These are phyloP conservation scores for Vaccinium myrtillus DNA, from an alignment of 148 eudicot species.

Conservation along the genomic window DNA sequence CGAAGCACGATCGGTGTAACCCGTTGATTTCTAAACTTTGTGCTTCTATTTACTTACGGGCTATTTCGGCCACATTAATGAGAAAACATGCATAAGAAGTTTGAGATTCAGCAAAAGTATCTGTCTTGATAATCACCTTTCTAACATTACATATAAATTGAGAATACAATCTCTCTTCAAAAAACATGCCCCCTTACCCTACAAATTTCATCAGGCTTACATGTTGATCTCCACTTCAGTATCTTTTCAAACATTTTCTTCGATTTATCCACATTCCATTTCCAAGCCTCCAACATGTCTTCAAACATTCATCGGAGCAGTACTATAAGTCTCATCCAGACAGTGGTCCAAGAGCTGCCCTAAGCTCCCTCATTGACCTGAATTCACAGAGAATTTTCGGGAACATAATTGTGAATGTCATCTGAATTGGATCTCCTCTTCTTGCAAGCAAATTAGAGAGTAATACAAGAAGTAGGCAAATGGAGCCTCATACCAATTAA, in stretches of 20 bases:
- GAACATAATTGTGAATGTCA: not conserved
- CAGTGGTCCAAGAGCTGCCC: slow-evolving; percentile 14
- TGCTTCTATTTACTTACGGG: too few relatives aligned
- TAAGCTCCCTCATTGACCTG: too few relatives aligned
- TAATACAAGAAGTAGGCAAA: not conserved
- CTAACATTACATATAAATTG: too few relatives aligned
- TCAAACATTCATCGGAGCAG: slow-evolving; percentile 57
- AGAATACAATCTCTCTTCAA: too few relatives aligned
- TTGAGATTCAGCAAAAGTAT: too few relatives aligned
- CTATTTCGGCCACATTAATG: too few relatives aligned
- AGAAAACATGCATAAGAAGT: too few relatives aligned
- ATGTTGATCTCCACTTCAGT: slow-evolving; percentile 52
- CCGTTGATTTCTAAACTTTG: too few relatives aligned
- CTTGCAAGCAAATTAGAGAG: not conserved
- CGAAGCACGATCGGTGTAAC: too few relatives aligned
- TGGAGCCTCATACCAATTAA: not conserved
- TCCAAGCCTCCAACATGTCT: slow-evolving; percentile 57
- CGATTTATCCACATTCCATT: slow-evolving; percentile 46
- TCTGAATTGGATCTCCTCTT: not conserved
- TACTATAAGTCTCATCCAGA: slow-evolving; percentile 43
- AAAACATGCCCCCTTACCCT: slow-evolving; percentile 40
- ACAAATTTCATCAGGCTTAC: slow-evolving; percentile 64
- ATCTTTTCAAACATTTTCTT: slow-evolving; percentile 68
- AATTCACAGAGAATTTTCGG: not conserved
- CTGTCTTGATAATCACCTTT: too few relatives aligned